A percentile compares a stretch with the other conserved stretches of the same genome.
These are phyloP conservation scores for Trichodelitschia bisporula DNA, from an alignment of 495 filamentous ascomycete species.

Conservation along the genomic window DNA sequence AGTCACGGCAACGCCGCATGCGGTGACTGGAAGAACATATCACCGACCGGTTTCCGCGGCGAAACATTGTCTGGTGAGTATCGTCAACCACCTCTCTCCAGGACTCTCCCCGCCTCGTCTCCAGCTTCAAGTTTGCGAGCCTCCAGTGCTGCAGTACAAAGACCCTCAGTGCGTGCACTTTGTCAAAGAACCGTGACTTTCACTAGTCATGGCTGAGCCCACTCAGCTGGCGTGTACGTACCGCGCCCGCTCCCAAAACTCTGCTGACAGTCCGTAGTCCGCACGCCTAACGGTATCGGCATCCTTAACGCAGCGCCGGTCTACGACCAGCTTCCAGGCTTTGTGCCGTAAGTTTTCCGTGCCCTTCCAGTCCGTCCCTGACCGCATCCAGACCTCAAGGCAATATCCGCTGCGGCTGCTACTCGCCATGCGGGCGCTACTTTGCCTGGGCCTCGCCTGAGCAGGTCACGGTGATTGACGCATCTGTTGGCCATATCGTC, in stretches of 20 bases:
- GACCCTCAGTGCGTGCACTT: no score
- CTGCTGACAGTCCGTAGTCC: constrained; percentile 24
- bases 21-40: no score
- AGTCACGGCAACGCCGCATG: no score
- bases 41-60: no score
- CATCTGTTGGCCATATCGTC: constrained; percentile 53
- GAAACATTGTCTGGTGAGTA: no score
- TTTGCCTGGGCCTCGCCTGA: constrained; percentile 87
- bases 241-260: neutral
- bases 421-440: constrained; percentile 85
- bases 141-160: no score
- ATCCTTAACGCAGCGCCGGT: constrained; percentile 73
- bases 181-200: constrained; percentile 75
- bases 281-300: constrained; percentile 88
- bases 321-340: constrained; percentile 67
- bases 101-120: no score
- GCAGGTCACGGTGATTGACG: constrained; percentile 60
- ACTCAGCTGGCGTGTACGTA: constrained; percentile 70
- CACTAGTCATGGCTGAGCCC: constrained; percentile 68
- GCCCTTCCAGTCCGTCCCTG: neutral
- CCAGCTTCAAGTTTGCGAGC: no score
- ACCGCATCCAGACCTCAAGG: constrained; percentile 48
- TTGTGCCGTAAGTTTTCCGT: constrained; percentile 29
- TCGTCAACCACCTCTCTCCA: no score
- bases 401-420: constrained; percentile 77